Conservation (phyloP, 441 rosid genomes). For the Brassica hybrid region DNA sequence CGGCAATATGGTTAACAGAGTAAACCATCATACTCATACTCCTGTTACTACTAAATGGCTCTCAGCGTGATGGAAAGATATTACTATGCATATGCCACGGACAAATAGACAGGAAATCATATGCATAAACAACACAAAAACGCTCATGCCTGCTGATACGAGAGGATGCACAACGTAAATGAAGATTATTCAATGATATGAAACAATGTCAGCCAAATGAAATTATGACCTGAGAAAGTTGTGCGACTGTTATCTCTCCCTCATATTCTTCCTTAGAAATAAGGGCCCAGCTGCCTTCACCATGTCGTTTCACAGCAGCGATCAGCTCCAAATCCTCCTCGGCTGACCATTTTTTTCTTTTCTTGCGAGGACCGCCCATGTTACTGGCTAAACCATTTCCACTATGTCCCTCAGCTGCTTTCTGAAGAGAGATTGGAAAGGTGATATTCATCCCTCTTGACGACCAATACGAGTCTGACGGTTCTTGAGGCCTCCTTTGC, state of each 20-base stretch:
- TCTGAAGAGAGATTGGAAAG: constrained; percentile 86
- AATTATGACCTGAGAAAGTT: constrained; percentile 80
- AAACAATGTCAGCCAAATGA: constrained; percentile 11
- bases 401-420: constrained; percentile 63
- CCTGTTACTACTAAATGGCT: constrained; percentile 13
- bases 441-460: constrained; percentile 73
- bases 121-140: constrained; percentile 23
- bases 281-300: constrained; percentile 87
- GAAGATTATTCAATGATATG: constrained; percentile 13
- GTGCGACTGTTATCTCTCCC: constrained; percentile 76
- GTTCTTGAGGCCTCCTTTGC: constrained; percentile 51
- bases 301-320: constrained; percentile 75
- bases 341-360: constrained; percentile 71
- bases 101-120: constrained; percentile 3
- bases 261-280: constrained; percentile 65
- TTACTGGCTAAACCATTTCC: constrained; percentile 50
- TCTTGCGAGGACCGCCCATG: constrained; percentile 62
- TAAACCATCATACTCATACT: neutral
- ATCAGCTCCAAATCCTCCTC: constrained; percentile 69
- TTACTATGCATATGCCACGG: constrained; percentile 14
- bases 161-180: constrained; percentile 16
- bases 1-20: neutral
- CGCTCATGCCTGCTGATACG: constrained; percentile 22
- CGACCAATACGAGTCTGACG: constrained; percentile 53
- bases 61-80: constrained; percentile 1